Evolutionary conservation across 495 filamentous ascomycete genomes (phyloP), one percentile per base, ranked within the genome.

Genomic region (Cercophora newfieldiana): DNA sequence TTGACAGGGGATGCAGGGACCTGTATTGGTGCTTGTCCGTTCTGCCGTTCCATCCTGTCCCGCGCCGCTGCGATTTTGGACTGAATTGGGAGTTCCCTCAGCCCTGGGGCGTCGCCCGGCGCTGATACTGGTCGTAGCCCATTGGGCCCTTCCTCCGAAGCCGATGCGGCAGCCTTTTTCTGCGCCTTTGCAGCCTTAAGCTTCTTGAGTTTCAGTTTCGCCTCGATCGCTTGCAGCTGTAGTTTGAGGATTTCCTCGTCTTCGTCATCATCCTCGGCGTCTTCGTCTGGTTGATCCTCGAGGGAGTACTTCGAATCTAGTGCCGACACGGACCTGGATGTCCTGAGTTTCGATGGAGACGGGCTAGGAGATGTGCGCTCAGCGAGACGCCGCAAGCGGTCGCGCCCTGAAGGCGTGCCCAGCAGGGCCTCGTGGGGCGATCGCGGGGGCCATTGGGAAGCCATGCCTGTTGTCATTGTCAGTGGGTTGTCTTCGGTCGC

Each of bases 191-290:
- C 80, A 18, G 88, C 88, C 73, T 91, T 90, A 4, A 98, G 77
- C 72, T 90, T 91, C 75, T 97, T 97, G 68, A 99, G 80, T 78
- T 91, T 97, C 54, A 98, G 80, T 66, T 88, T 87, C 4, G 94
- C 91, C 71, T 97, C 87, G 58, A 99, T 94, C 59, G 89, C 91
- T 57, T 91, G 86, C 24, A 99, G 79, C 71, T 94, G 86, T 66
- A 99, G 80, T 66, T 94, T 82, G 30, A 97, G 75, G 1, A 87
- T 93, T 76, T 97, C 94, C 71, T 97, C 95, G 70, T 99, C 95
- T 28, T 98, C 93, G 0, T 87, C 88, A 1, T 89, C 86, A 1
- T 84, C 82, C 25, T 83, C 75, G 1, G 66, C 72, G 18, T 71
- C 72, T 37, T 75, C 72, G 10, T 48, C 26, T 31, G 81, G 68